Evolutionary conservation across 345 rosid genomes (phyloP).

Genomic region (Citrus mangshanensis): DNA sequence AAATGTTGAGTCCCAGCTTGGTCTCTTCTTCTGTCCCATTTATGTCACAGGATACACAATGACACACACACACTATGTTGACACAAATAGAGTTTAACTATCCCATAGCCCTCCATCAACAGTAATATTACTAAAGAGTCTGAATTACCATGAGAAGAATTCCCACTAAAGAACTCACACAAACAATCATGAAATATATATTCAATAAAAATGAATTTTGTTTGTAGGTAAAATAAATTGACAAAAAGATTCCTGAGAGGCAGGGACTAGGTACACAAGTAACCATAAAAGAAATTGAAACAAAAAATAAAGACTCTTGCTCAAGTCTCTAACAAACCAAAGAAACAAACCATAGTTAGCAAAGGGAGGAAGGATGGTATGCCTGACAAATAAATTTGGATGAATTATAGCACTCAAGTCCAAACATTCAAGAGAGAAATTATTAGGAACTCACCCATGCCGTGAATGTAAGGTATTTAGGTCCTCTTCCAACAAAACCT

Average conservation of each 20-base stretch:
- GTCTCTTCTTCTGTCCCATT: not conserved
- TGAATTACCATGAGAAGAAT: not conserved
- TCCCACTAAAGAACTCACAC: not conserved
- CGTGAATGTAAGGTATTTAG: slow-evolving; percentile 26
- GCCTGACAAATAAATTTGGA: not conserved
- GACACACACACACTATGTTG: not conserved
- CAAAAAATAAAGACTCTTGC: not conserved
- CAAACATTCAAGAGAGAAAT: slow-evolving; percentile 2
- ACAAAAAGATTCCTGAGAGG: not conserved
- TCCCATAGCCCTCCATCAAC: not conserved
- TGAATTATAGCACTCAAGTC: not conserved
- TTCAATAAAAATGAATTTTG: not conserved
- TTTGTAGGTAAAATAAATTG: not conserved
- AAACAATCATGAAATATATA: not conserved
- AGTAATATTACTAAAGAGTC: not conserved
- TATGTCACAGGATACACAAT: not conserved
- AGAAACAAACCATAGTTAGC: not conserved
- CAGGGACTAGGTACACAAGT: not conserved
- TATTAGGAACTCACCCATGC: slow-evolving; percentile 39
- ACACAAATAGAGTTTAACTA: not conserved
- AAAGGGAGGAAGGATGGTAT: not conserved
- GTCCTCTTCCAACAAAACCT: slow-evolving; percentile 35
- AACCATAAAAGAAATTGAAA: not conserved
- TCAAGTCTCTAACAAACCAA: not conserved
- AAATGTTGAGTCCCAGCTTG: not conserved